Conservation (phyloP, 345 rosid species). For the Corymbia maculata region DNA sequence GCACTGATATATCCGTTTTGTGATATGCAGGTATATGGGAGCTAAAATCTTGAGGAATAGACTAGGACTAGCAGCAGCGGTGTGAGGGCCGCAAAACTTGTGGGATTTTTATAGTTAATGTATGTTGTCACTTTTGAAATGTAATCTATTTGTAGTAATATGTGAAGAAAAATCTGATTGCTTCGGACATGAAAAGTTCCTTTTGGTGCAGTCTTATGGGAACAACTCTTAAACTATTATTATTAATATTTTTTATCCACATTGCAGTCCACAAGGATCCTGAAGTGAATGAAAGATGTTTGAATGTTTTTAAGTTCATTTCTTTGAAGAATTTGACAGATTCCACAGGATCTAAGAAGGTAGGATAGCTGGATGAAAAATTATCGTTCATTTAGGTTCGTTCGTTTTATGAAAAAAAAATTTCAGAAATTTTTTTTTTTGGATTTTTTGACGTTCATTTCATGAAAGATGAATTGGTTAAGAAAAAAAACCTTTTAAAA, state of each 20-base stretch:
- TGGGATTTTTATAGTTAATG: neutral
- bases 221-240: neutral
- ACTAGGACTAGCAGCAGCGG: constrained; percentile 47
- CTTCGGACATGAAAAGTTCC: neutral
- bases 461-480: too few relatives aligned
- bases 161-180: neutral
- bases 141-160: neutral
- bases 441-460: too few relatives aligned
- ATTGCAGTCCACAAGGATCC: neutral
- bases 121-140: neutral
- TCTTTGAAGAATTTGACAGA: neutral
- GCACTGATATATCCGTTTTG: neutral
- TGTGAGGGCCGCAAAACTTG: constrained; percentile 9
- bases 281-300: neutral
- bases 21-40: constrained; percentile 73
- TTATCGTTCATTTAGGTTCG: neutral
- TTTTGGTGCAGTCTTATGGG: neutral
- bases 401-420: too few relatives aligned
- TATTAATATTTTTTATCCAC: neutral
- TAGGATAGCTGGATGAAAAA: neutral
- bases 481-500: too few relatives aligned
- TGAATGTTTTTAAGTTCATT: neutral
- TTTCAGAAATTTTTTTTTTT: too few relatives aligned
- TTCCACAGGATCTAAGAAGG: neutral
- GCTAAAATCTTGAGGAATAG: constrained; percentile 72